A percentile compares a stretch with the other conserved stretches of the same genome.
Evolutionary conservation across 2,329 filamentous ascomycete species (phyloP).

Genomic region (Botrytis hyacinthi): DNA sequence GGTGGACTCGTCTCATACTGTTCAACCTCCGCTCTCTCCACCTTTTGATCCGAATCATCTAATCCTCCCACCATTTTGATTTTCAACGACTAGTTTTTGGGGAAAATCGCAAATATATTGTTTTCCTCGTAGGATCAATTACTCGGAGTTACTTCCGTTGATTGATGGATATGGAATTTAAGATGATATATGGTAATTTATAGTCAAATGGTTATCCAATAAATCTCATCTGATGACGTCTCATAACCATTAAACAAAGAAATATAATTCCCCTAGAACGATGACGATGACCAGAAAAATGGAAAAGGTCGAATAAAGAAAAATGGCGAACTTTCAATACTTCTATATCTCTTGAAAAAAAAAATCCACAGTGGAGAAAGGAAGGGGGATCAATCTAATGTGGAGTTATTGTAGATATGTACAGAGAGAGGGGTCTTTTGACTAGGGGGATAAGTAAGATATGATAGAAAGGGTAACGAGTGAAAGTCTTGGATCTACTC

Average conservation of each 20-base stretch:
- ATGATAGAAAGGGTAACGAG: not conserved
- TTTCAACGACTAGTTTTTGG: not conserved
- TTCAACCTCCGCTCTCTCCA: slow-evolving; percentile 8
- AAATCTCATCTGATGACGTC: not conserved
- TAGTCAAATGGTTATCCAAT: not conserved
- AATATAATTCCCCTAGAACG: not conserved
- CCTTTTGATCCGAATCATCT: slow-evolving; percentile 18
- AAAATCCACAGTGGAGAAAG: not conserved
- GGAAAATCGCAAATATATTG: not conserved
- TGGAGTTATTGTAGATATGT: not conserved
- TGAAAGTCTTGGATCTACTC: not conserved
- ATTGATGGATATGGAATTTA: not conserved
- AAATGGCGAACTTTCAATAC: not conserved
- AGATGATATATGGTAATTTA: not conserved
- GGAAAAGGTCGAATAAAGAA: not conserved
- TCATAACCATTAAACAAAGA: not conserved
- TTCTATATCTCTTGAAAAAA: not conserved
- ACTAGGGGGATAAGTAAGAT: not conserved
- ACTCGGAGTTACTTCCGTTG: not conserved
- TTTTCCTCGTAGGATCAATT: not conserved
- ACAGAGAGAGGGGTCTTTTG: not conserved
- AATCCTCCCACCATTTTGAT: not conserved
- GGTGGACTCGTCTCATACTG: slow-evolving; percentile 11
- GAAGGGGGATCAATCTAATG: not conserved
- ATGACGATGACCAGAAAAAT: not conserved